Evolutionary conservation across 768 basidiomycete species (phyloP), one percentile per base, ranked within the genome.

Genomic region (Podaxis pistillaris): DNA sequence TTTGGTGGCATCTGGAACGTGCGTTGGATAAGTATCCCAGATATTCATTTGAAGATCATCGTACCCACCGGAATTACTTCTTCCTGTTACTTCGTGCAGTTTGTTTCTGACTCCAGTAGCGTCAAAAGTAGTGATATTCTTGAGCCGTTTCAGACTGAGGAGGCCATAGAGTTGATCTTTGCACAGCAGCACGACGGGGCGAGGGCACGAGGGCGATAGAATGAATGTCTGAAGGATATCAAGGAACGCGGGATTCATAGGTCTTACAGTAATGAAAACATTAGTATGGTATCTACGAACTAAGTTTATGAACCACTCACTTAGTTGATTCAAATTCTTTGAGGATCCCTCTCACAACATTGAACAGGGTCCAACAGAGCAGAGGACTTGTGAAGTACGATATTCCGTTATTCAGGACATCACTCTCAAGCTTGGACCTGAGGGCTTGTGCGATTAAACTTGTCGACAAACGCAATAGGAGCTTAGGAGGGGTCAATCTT

Each of bases 351-450:
- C 83, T 83, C 58, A 92, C 79, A 11, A 93, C 85, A 2, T 90
- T 89, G 2, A 88, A 86, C 4, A 93, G 80, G 0, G 91, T 92
- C 92, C 92, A 94, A 64, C 84, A 87, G 44, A 94, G 78, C 19
- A 93, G 75, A 0, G 87, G 84, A 4, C 86, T 84, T 22, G 86
- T 82, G 67, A 93, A 93, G 71, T 90, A 93, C 4, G 88, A 86
- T 38, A 92, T 79, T 1, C 92, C 92, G 65, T 89, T 93, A 71
- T 81, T 82, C 22, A 94, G 73, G 19, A 81, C 80, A 28, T 91
- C 91, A 53, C 72, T 80, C 63, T 92, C 89, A 60, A 92, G 83
- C 66, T 86, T 86, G 4, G 78, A 73, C 36, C 73, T 69, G 41
- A 91, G 85, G 3, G 91, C 90, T 52, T 85, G 81, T 8, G 82